A percentile compares a stretch with the other conserved stretches of the same genome.
These are phyloP conservation scores for Sclerotinia trifoliorum DNA, from an alignment of 2,329 filamentous ascomycete species.

Conservation along the genomic window DNA sequence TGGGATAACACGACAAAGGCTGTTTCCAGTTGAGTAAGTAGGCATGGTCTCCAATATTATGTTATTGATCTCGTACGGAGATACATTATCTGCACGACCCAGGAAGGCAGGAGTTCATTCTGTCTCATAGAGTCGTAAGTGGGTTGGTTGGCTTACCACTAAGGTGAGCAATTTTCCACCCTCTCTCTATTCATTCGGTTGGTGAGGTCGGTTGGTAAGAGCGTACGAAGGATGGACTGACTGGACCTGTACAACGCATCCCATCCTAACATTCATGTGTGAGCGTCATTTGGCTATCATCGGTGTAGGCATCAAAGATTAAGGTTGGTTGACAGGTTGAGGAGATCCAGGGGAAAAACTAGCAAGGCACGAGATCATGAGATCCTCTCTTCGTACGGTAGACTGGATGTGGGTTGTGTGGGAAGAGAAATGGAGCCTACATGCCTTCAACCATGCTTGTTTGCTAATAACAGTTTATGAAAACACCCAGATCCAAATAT, in stretches of 20 bases:
- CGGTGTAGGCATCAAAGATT: conserved; percentile 9
- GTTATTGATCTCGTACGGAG: not conserved
- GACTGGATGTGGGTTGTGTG: not conserved
- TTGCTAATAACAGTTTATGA: not conserved
- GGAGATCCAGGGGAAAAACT: conserved; percentile 15
- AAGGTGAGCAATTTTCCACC: not conserved
- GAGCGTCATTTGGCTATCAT: conserved; percentile 3
- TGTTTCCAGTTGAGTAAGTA: conserved; percentile 3
- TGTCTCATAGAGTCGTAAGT: conserved; percentile 17
- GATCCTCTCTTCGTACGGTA: conserved; percentile 2
- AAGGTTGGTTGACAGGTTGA: conserved; percentile 1
- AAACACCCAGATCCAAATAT: conserved; percentile 2
- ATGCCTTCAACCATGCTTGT: not conserved
- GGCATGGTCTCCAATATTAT: not conserved
- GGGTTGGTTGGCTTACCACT: conserved; percentile 1
- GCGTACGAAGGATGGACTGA: conserved; percentile 12
- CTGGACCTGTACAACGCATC: conserved; percentile 17
- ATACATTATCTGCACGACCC: not conserved
- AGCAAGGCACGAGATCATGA: conserved; percentile 20
- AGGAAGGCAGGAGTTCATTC: conserved; percentile 5
- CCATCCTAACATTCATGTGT: not conserved
- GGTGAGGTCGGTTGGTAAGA: conserved; percentile 5
- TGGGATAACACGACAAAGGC: not conserved
- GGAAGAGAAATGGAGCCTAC: conserved; percentile 1
- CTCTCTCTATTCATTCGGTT: conserved; percentile 13